Conservation (phyloP, 768 basidiomycete species). For the Mycena indigotica region DNA sequence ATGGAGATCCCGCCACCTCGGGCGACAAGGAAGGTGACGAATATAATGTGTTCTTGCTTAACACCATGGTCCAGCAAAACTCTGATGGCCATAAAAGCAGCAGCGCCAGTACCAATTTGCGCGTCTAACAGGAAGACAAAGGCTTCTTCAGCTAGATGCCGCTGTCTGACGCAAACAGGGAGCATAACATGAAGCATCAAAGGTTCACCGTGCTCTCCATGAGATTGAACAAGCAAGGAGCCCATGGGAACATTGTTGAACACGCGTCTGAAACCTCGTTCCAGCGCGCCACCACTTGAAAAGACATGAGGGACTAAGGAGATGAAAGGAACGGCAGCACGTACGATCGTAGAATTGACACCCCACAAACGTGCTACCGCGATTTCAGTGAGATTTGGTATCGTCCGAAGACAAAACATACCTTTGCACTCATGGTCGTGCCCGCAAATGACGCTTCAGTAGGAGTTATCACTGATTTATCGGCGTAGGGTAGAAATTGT, state of each 20-base stretch:
- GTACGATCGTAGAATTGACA: constrained; percentile 86
- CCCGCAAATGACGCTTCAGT: constrained; percentile 58
- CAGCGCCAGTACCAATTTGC: constrained; percentile 94
- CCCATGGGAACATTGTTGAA: constrained; percentile 86
- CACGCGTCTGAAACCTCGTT: constrained; percentile 87
- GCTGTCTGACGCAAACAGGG: constrained; percentile 69
- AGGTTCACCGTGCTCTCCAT: constrained; percentile 83
- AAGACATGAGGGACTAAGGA: constrained; percentile 7
- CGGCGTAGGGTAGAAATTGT: constrained; percentile 73
- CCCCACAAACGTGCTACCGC: constrained; percentile 75
- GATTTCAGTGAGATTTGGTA: not conserved
- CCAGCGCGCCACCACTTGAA: constrained; percentile 82
- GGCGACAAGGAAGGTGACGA: constrained; percentile 87
- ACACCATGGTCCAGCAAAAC: constrained; percentile 93
- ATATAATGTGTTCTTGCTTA: constrained; percentile 79
- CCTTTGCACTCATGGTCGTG: constrained; percentile 61
- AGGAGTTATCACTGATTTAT: constrained; percentile 69
- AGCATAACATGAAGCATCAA: constrained; percentile 81
- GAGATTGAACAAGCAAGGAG: constrained; percentile 88
- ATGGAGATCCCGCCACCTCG: constrained; percentile 77
- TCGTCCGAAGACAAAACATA: constrained; percentile 30
- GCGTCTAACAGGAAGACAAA: constrained; percentile 91
- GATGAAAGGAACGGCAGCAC: constrained; percentile 30
- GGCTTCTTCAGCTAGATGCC: constrained; percentile 63
- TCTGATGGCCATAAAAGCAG: constrained; percentile 94